These are phyloP conservation scores for Candida sp. DNA, from an alignment of 1,139 yeast species.

Conservation along the genomic window DNA sequence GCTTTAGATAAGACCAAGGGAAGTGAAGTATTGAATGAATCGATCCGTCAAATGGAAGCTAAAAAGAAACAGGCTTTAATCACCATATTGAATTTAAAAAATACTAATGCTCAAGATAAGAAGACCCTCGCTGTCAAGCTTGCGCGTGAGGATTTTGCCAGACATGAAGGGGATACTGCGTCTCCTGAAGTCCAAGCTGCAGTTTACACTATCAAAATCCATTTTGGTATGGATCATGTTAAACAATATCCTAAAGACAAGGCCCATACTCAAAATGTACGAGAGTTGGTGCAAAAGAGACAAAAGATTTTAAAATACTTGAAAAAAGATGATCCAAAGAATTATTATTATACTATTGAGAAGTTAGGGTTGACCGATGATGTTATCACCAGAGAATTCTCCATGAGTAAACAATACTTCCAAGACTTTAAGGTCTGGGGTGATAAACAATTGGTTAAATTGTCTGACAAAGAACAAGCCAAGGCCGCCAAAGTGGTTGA, in stretches of 20 bases:
- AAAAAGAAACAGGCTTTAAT: slow-evolving; percentile 66
- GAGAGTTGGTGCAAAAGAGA: slow-evolving; percentile 86
- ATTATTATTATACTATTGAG: slow-evolving; percentile 81
- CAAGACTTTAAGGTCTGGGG: slow-evolving; percentile 88
- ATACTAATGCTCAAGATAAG: slow-evolving; percentile 59
- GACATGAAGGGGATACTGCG: slow-evolving; percentile 89
- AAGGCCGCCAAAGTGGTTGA: slow-evolving; percentile 31
- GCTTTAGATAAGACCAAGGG: slow-evolving; percentile 27
- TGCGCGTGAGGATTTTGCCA: slow-evolving; percentile 76
- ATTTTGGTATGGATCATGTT: slow-evolving; percentile 73
- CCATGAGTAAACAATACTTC: slow-evolving; percentile 79
- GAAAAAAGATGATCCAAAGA: slow-evolving; percentile 73
- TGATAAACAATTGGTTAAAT: slow-evolving; percentile 40
- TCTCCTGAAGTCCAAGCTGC: slow-evolving; percentile 98
- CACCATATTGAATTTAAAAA: slow-evolving; percentile 72
- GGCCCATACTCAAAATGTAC: slow-evolving; percentile 62
- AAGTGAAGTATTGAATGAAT: slow-evolving; percentile 42
- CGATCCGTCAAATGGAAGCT: slow-evolving; percentile 44
- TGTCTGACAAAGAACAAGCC: slow-evolving; percentile 39
- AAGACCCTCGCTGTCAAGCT: slow-evolving; percentile 56
- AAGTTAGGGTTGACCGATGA: slow-evolving; percentile 86
- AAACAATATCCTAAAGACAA: slow-evolving; percentile 73
- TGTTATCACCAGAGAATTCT: slow-evolving; percentile 75
- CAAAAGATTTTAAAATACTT: slow-evolving; percentile 80
- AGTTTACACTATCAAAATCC: slow-evolving; percentile 75